phyloP scores from a whole-genome alignment of 106 monocot genomes.

The Dendrobium huoshanense region DNA sequence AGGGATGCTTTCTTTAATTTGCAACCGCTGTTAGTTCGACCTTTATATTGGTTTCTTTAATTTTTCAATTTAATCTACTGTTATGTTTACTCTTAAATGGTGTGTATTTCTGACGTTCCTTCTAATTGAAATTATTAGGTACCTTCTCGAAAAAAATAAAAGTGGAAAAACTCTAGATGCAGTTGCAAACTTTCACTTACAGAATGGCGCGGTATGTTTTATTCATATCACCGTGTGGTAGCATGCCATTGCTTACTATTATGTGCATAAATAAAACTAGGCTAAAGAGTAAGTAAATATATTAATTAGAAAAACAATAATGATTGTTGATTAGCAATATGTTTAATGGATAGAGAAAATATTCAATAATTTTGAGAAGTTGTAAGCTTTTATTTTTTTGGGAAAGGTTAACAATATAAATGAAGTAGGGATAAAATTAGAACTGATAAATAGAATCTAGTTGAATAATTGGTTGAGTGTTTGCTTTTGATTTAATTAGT shows the following conservation, averaged over 20 bases:
- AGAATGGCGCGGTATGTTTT: constrained; percentile 80
- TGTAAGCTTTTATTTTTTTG: too few relatives aligned
- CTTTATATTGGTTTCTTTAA: background rate
- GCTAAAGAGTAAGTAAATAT: too few relatives aligned
- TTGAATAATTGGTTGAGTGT: too few relatives aligned
- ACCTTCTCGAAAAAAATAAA: constrained; percentile 70
- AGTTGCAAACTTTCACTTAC: constrained; percentile 90
- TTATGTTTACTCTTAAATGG: background rate
- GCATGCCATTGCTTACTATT: background rate
- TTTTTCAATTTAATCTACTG: background rate
- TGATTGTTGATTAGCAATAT: too few relatives aligned
- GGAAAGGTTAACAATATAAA: too few relatives aligned
- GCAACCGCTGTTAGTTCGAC: background rate
- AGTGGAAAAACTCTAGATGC: constrained; percentile 78
- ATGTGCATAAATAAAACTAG: background rate
- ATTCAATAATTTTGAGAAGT: too few relatives aligned
- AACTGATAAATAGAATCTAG: too few relatives aligned
- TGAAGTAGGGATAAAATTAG: too few relatives aligned
- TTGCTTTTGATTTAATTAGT: too few relatives aligned
- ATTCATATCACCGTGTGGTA: background rate
- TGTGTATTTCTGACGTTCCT: background rate
- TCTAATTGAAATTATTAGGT: constrained; percentile 29
- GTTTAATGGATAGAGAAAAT: too few relatives aligned
- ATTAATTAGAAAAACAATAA: too few relatives aligned
- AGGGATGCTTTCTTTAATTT: background rate